Conservation (phyloP, 1,139 yeast genomes). For the Nakaseomyces delphensis region DNA sequence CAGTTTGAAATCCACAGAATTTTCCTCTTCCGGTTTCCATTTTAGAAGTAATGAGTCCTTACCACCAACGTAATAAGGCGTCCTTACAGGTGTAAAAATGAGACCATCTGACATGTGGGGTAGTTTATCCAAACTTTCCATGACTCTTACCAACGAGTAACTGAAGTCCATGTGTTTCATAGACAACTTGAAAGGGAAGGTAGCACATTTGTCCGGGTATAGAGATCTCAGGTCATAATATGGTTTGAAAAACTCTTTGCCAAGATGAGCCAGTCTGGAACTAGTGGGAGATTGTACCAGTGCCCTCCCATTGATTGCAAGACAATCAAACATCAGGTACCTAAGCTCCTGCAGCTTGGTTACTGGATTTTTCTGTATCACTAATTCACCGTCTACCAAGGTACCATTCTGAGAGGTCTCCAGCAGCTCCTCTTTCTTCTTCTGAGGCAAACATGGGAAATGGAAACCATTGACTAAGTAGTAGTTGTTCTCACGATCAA, state of each 20-base stretch:
- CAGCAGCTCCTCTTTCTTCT: constrained; percentile 35
- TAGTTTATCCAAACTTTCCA: constrained; percentile 59
- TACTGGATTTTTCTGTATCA: constrained; percentile 43
- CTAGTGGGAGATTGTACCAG: constrained; percentile 64
- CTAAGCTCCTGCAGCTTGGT: constrained; percentile 56
- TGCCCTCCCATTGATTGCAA: constrained; percentile 69
- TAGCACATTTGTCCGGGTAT: constrained; percentile 62
- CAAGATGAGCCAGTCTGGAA: constrained; percentile 77
- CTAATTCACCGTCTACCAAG: constrained; percentile 85
- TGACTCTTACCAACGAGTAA: constrained; percentile 70
- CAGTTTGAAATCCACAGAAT: constrained; percentile 80
- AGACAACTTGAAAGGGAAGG: constrained; percentile 79
- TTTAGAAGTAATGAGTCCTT: constrained; percentile 76
- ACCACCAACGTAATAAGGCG: constrained; percentile 73
- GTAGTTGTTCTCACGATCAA: constrained; percentile 84
- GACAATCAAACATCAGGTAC: constrained; percentile 83
- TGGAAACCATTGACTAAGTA: constrained; percentile 74
- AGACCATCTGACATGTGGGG: constrained; percentile 92
- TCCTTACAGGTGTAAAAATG: constrained; percentile 82
- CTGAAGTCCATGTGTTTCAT: constrained; percentile 83
- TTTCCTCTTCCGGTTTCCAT: constrained; percentile 97
- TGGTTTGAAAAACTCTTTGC: constrained; percentile 76
- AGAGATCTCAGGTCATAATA: constrained; percentile 57
- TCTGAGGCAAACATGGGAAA: constrained; percentile 58
- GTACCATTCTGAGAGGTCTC: constrained; percentile 73